Evolutionary conservation across 2,329 filamentous ascomycete species (phyloP).

Genomic region (Penicillium sp.): DNA sequence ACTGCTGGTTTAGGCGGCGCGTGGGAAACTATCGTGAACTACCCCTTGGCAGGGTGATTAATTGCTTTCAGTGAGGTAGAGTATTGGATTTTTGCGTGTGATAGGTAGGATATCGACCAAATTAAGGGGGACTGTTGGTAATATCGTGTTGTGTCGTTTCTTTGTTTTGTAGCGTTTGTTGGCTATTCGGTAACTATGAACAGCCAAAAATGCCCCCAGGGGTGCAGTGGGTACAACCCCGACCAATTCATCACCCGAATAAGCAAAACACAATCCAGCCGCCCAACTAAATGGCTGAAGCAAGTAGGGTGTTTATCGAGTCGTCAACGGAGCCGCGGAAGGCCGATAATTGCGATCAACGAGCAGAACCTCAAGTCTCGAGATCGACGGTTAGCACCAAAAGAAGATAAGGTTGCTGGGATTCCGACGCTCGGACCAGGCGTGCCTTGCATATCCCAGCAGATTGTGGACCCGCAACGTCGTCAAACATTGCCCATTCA

Average conservation of each 20-base stretch:
- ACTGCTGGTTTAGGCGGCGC: constrained; percentile 13
- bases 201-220: neutral
- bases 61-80: neutral
- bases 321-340: neutral
- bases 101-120: constrained; percentile 13
- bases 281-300: neutral
- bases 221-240: neutral
- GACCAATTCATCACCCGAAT: neutral
- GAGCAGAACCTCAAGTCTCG: neutral
- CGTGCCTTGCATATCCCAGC: constrained; percentile 26
- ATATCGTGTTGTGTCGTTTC: neutral
- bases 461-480: constrained; percentile 13
- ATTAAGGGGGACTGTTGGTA: constrained; percentile 2
- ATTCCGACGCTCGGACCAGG: constrained; percentile 21
- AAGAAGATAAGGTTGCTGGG: constrained; percentile 26
- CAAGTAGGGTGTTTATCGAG: too few species aligned
- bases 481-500: constrained; percentile 22
- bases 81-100: constrained; percentile 11
- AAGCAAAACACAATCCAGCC: neutral
- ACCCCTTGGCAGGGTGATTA: constrained; percentile 18
- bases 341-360: neutral
- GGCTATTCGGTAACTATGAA: neutral
- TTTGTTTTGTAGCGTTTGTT: neutral
- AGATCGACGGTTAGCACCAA: constrained; percentile 18
- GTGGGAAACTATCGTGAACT: constrained; percentile 14